phyloP scores from a whole-genome alignment of 768 basidiomycete species.

The Rickenella mellea region DNA sequence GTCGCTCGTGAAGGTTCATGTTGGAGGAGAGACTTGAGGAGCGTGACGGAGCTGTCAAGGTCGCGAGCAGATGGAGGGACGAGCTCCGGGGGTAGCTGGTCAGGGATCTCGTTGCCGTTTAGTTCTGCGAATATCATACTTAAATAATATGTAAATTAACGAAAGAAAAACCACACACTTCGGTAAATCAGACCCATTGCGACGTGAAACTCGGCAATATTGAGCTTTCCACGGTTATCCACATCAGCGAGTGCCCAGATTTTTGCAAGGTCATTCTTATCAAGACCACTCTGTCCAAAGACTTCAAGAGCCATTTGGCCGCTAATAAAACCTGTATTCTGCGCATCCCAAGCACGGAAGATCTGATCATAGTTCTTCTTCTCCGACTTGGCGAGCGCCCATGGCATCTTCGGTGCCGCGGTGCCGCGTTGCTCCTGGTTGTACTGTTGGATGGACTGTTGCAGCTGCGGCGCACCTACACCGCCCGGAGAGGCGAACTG shows the following conservation, averaged over 20 bases:
- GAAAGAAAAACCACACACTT: constrained; percentile 32
- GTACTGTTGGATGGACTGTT: constrained; percentile 83
- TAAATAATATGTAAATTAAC: not conserved
- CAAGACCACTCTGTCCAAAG: constrained; percentile 87
- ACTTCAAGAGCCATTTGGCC: constrained; percentile 83
- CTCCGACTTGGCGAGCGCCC: constrained; percentile 81
- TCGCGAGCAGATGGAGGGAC: constrained; percentile 87
- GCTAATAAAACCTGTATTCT: constrained; percentile 72
- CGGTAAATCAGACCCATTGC: constrained; percentile 98
- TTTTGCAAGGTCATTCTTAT: constrained; percentile 81
- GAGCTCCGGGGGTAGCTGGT: constrained; percentile 78
- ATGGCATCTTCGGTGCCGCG: constrained; percentile 61
- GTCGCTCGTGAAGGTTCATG: constrained; percentile 69
- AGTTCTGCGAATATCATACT: constrained; percentile 43
- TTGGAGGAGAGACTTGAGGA: constrained; percentile 79
- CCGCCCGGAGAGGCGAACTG: constrained; percentile 47
- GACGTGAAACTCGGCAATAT: constrained; percentile 93
- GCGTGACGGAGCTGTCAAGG: constrained; percentile 81
- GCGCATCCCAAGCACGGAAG: constrained; percentile 92
- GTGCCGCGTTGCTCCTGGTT: constrained; percentile 67
- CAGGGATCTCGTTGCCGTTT: constrained; percentile 87
- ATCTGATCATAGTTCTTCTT: constrained; percentile 96
- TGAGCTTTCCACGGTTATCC: constrained; percentile 91
- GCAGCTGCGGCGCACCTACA: constrained; percentile 36
- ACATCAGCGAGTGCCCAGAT: constrained; percentile 93